A percentile compares a stretch with the other conserved stretches of the same genome.
Conservation (phyloP, 768 basidiomycete species). For the Leccinum rimulosum region DNA sequence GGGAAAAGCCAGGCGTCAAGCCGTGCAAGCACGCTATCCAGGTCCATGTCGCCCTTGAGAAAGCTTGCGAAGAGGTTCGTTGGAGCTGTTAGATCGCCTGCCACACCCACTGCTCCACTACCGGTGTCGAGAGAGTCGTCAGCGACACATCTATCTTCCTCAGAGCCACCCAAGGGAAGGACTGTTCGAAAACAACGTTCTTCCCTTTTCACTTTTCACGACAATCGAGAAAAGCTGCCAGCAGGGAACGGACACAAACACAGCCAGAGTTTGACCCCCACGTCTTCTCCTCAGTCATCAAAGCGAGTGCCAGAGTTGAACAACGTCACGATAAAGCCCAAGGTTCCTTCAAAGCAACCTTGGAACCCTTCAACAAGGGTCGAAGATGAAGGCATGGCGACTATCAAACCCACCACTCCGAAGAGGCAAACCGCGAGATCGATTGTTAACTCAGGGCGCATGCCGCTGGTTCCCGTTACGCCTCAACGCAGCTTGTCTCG, state of each 20-base stretch:
- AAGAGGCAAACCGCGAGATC: conserved; percentile 50
- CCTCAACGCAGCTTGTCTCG: conserved; percentile 67
- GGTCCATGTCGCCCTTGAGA: conserved; percentile 78
- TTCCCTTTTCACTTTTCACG: conserved; percentile 59
- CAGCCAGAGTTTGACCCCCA: conserved; percentile 69
- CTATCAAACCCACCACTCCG: conserved; percentile 47
- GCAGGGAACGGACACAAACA: conserved; percentile 66
- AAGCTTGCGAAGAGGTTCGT: conserved; percentile 74
- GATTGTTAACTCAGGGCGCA: conserved; percentile 39
- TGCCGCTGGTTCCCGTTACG: conserved; percentile 49
- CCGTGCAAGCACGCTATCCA: conserved; percentile 48
- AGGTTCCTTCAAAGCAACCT: conserved; percentile 40
- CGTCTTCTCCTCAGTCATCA: conserved; percentile 51
- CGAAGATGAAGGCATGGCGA: conserved; percentile 48
- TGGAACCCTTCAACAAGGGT: conserved; percentile 87
- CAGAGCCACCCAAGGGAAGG: conserved; percentile 46
- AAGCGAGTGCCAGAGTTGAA: conserved; percentile 36
- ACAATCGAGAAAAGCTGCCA: conserved; percentile 43
- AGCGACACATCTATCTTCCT: conserved; percentile 42
- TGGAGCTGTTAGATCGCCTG: conserved; percentile 40
- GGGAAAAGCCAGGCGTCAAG: conserved; percentile 42
- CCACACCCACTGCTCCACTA: conserved; percentile 45
- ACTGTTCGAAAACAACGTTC: conserved; percentile 53
- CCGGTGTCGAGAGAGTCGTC: conserved; percentile 41
- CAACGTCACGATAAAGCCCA: conserved; percentile 41